These are phyloP conservation scores for Candida stauntonica DNA, from an alignment of 805 yeast species.

Conservation along the genomic window DNA sequence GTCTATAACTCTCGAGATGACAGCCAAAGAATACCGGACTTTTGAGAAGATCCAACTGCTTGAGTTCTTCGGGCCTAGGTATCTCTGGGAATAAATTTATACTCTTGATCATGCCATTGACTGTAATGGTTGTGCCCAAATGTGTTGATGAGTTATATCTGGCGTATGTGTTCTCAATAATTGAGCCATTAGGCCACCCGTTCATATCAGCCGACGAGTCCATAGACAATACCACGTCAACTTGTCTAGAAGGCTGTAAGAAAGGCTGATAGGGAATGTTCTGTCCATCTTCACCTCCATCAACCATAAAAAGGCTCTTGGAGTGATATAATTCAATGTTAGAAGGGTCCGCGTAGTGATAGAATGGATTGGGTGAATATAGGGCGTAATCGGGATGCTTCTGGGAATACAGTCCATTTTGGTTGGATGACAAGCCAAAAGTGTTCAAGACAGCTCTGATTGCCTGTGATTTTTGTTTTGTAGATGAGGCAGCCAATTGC, in stretches of 20 bases:
- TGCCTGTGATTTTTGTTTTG: conserved; percentile 30
- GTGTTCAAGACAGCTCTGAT: conserved; percentile 35
- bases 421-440: conserved; percentile 40
- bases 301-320: conserved; percentile 47
- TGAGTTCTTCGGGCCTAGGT: conserved; percentile 48
- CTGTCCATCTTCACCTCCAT: conserved; percentile 78
- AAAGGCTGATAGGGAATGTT: conserved; percentile 68
- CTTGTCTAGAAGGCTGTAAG: conserved; percentile 52
- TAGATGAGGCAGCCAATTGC: conserved; percentile 31
- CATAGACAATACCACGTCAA: conserved; percentile 61
- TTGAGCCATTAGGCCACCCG: conserved; percentile 60
- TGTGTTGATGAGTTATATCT: conserved; percentile 22
- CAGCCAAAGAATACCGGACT: conserved; percentile 85
- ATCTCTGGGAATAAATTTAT: conserved; percentile 60
- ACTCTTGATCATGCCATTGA: conserved; percentile 32
- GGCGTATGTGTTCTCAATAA: conserved; percentile 33
- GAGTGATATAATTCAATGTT: conserved; percentile 24
- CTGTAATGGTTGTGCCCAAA: conserved; percentile 27
- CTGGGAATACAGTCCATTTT: conserved; percentile 29
- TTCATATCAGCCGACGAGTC: conserved; percentile 51
- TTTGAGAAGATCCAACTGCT: conserved; percentile 44
- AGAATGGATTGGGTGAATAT: conserved; percentile 61
- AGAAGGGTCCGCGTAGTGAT: conserved; percentile 24
- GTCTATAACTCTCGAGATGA: conserved; percentile 19
- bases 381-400: conserved; percentile 56